Evolutionary conservation across 495 filamentous ascomycete genomes (phyloP), one percentile per base, ranked within the genome.

Genomic region (Margaritispora aquatica): DNA sequence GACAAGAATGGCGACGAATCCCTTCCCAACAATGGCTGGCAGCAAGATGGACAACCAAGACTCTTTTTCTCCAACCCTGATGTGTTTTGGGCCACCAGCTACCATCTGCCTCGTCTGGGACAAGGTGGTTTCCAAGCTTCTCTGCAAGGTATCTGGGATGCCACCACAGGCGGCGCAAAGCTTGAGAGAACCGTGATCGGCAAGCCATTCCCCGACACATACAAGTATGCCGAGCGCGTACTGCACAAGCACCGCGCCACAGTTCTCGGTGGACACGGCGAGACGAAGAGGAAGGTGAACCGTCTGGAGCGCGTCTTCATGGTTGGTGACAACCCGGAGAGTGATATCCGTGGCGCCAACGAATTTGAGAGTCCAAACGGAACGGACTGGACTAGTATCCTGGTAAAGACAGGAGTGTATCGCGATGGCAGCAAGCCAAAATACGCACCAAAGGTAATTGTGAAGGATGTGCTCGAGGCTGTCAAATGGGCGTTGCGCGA

Each of bases 251-350:
- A 92, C 62, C 79, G 90, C 15, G 69, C 70, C 23, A 63, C 73
- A 17, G 63, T 80, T 27, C 70, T 77, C 58, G 67, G 68, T 23
- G 51, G 31, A 41, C 59, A 64, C 2, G 41, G 47, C 17, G 67
- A 65, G 17, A 61, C 69, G 34, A 60, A 63, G 20, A 60, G 54
- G 26, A 67, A 69, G 22, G 55, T 67, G 13, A 56, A 23, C 46
- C 19, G 29, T 20, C 67, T 96, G 59, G 71, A 74, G 65, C 80
- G 76, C 21, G 89, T 99, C 4, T 97, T 95, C 66, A 97, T 97
- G 93, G 80, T 99, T n/a, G 94, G 94, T 0, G 94, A 99, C 65
- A 99, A 97, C 63, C 93, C 94, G 0, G 89, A 89, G 68, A 89
- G 84, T 26, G 94, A 99, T 71, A 95, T 99, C 58, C 73, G 78